Evolutionary conservation across 169 alveolate species (phyloP), one percentile per base, ranked within the genome.

Genomic region (Fabrea salina): DNA sequence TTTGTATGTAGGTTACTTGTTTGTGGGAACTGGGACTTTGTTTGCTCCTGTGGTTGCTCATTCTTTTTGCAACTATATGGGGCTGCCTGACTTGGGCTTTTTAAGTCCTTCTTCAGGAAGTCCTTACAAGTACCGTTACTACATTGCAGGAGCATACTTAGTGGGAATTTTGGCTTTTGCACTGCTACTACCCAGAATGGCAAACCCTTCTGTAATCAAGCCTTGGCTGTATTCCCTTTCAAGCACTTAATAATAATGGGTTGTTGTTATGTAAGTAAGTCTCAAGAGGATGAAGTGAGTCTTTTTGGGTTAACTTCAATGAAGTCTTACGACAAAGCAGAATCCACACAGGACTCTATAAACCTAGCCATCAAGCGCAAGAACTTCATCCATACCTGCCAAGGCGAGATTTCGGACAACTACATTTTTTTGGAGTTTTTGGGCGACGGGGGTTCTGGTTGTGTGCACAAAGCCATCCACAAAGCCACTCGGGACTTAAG

Each of bases 11-110:
- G 56, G 61, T 1, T 37, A n/a, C 13, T 22, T 67, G n/a, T 67
- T 40, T 67, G 59, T 43, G 13, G 30, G 27, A 6, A 67, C 78
- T n/a, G 78, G 61, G 0, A 22, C 61, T 0, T 67, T 19, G 11
- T 67, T n/a, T 19, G 78, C 78, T 19, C 16, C n/a, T 19, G 64
- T 67, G 8, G 6, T 67, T 13, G 78, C 33, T n/a, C 78, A 67
- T 44, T 32, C 25, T 8, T 67, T 67, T 43, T 19, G 41, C 50
- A 67, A 67, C 30, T 67, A 41, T 35, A 67, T 67, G 78, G 78
- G 78, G 19, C 44, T 67, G 50, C 78, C 78, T n/a, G 78, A 67
- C 27, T 8, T 67, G 11, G 59, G 78, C 16, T 67, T 67, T 43
- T 1, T 40, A 13, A 19, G 22, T n/a, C 27, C 11, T 8, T 11